Percentiles rank a stretch among this genome's conserved stretches.
Conservation (phyloP, 495 filamentous ascomycete genomes). For the Oidiodendron maius region DNA sequence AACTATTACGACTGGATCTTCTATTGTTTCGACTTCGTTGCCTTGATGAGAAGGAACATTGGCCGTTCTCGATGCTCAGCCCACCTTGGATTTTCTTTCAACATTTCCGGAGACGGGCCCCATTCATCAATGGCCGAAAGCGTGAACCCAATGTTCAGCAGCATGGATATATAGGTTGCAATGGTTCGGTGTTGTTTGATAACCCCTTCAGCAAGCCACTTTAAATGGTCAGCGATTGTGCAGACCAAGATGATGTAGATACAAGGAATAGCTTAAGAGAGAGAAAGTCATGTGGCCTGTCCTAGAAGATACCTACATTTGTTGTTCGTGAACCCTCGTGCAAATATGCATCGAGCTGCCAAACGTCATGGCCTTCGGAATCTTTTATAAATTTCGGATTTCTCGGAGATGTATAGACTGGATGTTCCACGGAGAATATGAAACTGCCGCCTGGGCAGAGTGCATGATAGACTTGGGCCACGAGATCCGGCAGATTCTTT, state of each 20-base stretch:
- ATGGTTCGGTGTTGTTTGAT: constrained; percentile 32
- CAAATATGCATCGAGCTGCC: constrained; percentile 32
- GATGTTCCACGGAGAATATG: constrained; percentile 33
- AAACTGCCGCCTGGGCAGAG: constrained; percentile 17
- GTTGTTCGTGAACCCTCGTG: constrained; percentile 26
- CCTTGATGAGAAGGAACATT: constrained; percentile 22
- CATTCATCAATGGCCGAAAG: constrained; percentile 32
- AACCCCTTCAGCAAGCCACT: constrained; percentile 29
- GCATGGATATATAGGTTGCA: constrained; percentile 26
- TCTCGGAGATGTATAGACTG: constrained; percentile 31
- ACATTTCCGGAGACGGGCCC: constrained; percentile 18
- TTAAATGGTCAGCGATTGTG: neutral
- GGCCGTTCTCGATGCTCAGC: constrained; percentile 15
- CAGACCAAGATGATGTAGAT: neutral
- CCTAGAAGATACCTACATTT: constrained; percentile 3
- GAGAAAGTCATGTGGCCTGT: neutral
- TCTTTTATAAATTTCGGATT: constrained; percentile 21
- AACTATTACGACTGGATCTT: no score
- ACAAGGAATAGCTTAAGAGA: neutral
- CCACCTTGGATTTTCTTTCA: constrained; percentile 20
- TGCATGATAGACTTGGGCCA: neutral
- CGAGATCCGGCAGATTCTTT: neutral
- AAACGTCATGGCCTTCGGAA: constrained; percentile 16
- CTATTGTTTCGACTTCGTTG: constrained; percentile 12
- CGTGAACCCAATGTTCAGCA: constrained; percentile 27